Evolutionary conservation across 306 rosid genomes (phyloP), one percentile per base, ranked within the genome.

Genomic region (Casuarina equisetifolia): DNA sequence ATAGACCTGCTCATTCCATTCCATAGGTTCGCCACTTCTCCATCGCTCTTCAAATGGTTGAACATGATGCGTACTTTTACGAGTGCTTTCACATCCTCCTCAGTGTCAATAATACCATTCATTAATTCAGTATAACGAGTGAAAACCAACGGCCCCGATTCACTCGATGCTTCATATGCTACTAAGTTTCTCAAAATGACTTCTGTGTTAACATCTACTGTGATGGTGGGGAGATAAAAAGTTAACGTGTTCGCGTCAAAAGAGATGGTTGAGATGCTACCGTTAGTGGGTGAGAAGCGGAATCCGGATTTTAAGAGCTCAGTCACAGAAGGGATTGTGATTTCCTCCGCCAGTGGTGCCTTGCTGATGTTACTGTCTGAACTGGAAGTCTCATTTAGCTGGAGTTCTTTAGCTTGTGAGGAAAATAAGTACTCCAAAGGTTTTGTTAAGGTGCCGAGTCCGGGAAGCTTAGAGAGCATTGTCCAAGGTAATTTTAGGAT

Each of bases 1-100:
- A 90, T 74, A 0, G 92, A 93, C 80, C 83, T 88, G 81, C 85
- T 91, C 91, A 91, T 93, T 32, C 93, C 92, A 69, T 91, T 93
- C 90, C 91, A 91, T 67, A 88, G 20, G 5, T 85, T 74, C 1
- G 91, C 87, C 20, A 78, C 97, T 57, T 91, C 97, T 62, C 80
- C 61, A 72, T 90, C 93, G 58, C 90, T 91, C 85, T 90, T 90
- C 81, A 93, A 66, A 69, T 78, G 96, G 82, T 87, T 93, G 80
- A 82, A 7, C 78, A 91, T 75, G 11, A 90, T 74, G 8, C 96
- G 91, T 83, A 74, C 80, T 55, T 84, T 87, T 70, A 90, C 84
- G 0, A 90, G 83, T 80, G 86, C 12, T 82, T 76, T 87, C 44
- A 76, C 96, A 11, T 93, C 97, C 7, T 90, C 92, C 98, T 25